Evolutionary conservation across 805 yeast species (phyloP).

Genomic region (Hanseniaspora lindneri): DNA sequence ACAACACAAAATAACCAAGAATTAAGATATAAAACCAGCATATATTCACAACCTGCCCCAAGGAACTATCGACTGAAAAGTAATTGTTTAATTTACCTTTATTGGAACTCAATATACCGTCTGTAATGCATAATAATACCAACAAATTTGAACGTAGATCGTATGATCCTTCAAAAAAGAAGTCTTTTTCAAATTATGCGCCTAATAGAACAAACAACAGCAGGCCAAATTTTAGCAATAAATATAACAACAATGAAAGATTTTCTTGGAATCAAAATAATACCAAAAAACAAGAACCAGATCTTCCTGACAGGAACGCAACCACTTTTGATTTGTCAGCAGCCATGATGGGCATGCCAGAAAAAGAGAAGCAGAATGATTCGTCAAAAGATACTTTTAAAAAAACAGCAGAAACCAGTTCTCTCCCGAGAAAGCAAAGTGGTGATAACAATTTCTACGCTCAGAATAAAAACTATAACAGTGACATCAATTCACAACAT

Average conservation of each 20-base stretch:
- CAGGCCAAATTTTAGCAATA: background rate
- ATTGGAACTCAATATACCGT: no score
- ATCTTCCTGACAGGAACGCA: conserved; percentile 12
- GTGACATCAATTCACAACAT: background rate
- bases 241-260: background rate
- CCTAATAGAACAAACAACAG: conserved; percentile 1
- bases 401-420: background rate
- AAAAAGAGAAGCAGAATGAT: background rate
- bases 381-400: background rate
- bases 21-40: background rate
- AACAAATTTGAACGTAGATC: conserved; percentile 8
- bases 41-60: background rate
- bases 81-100: no score
- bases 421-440: background rate
- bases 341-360: conserved; percentile 16
- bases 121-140: background rate
- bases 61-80: background rate
- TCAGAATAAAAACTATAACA: background rate
- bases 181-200: conserved; percentile 8
- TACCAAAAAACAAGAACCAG: background rate
- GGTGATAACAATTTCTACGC: background rate
- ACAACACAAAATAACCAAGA: background rate
- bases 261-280: background rate
- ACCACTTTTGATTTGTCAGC: conserved; percentile 15
- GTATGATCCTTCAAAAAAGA: conserved; percentile 3